phyloP scores from a whole-genome alignment of 257 asterid species.

The Solanum appendiculatum region DNA sequence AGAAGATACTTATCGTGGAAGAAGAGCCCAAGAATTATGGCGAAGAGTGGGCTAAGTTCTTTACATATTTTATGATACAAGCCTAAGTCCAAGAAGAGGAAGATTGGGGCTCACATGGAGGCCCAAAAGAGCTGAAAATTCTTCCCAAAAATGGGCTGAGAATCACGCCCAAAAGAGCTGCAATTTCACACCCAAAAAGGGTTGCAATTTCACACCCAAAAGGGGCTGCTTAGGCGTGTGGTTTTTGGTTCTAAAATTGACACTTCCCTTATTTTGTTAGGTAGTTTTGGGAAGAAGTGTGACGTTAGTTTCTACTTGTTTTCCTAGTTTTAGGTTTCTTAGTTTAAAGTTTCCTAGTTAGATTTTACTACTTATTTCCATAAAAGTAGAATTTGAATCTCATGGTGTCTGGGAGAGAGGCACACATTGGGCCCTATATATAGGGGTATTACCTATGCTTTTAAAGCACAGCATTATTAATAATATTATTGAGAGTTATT shows the following conservation, averaged over 20 bases:
- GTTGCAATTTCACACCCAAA: background rate
- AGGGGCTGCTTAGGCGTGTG: background rate
- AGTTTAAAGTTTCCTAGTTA: background rate
- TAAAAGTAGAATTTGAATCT: background rate
- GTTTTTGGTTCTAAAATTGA: background rate
- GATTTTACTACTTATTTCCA: background rate
- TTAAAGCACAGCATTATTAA: background rate
- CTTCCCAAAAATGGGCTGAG: background rate
- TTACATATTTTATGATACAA: background rate
- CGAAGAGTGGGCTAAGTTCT: background rate
- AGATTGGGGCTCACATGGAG: background rate
- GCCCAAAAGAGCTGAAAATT: background rate
- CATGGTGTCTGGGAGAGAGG: background rate
- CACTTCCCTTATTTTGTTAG: background rate
- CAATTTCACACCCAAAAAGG: background rate
- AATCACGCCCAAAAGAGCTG: background rate
- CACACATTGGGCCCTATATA: background rate
- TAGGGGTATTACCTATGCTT: background rate
- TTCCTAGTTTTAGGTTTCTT: background rate
- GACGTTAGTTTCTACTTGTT: background rate
- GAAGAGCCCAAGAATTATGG: background rate
- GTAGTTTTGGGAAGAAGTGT: background rate
- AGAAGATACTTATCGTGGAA: background rate
- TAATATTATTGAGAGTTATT: background rate
- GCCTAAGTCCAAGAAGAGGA: background rate